Evolutionary conservation across 495 filamentous ascomycete species (phyloP).

Genomic region (Podospora pseudopauciseta): DNA sequence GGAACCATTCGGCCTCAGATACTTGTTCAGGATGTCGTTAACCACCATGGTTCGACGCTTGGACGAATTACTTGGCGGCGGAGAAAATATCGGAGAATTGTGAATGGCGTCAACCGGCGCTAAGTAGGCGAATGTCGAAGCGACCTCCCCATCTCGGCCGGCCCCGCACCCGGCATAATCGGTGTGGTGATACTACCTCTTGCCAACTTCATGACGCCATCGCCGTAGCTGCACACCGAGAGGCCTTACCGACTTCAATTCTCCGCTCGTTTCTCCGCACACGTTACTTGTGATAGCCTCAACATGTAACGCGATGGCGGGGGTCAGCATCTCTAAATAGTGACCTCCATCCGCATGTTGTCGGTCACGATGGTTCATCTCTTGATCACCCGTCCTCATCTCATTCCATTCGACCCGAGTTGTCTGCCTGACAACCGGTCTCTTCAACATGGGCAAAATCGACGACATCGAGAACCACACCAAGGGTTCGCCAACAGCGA

Average conservation of each 20-base stretch:
- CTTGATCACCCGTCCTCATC: neutral
- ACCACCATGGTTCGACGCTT: neutral
- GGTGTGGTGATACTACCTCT: neutral
- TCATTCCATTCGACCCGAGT: too few species aligned
- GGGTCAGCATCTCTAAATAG: neutral
- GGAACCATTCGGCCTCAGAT: constrained; percentile 1
- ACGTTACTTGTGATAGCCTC: neutral
- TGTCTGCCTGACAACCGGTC: too few species aligned
- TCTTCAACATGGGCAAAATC: constrained; percentile 14
- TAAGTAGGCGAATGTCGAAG: constrained; percentile 15
- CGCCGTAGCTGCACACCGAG: neutral
- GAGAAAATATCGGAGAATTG: constrained; percentile 23
- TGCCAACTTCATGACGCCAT: constrained; percentile 2
- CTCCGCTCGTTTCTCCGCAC: constrained; percentile 13
- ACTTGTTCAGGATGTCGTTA: neutral
- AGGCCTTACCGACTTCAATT: neutral
- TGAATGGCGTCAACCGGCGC: constrained; percentile 18
- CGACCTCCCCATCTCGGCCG: constrained; percentile 12
- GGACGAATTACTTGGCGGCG: constrained; percentile 14
- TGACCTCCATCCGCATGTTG: neutral
- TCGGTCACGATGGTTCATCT: neutral
- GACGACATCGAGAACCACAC: constrained; percentile 14
- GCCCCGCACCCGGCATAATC: constrained; percentile 7
- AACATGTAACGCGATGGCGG: neutral
- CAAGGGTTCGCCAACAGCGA: constrained; percentile 1